Evolutionary conservation across 192 early-diverging fungal species (phyloP).

Genomic region (Umbelopsis ramanniana): DNA sequence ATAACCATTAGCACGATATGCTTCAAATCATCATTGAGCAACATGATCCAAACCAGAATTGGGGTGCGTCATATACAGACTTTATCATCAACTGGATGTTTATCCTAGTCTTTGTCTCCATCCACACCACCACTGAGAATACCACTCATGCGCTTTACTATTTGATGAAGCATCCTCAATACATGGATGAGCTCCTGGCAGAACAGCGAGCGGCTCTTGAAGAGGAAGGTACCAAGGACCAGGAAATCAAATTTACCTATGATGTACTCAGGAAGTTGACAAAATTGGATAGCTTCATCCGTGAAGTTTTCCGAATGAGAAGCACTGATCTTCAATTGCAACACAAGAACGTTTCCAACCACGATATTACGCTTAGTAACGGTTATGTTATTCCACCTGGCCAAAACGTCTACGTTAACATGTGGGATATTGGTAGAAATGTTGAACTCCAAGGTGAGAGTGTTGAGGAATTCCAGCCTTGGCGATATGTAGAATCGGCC

Average conservation of each 20-base stretch:
- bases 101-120: slow-evolving; percentile 25
- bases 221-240: slow-evolving; percentile 22
- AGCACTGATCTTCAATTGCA: slow-evolving; percentile 21
- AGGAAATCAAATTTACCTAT: slow-evolving; percentile 20
- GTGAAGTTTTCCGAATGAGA: slow-evolving; percentile 33
- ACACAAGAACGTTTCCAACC: slow-evolving; percentile 28
- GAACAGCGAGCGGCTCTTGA: slow-evolving; percentile 31
- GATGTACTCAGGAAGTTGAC: slow-evolving; percentile 30
- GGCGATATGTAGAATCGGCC: slow-evolving; percentile 37
- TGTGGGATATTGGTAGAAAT: slow-evolving; percentile 25
- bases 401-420: slow-evolving; percentile 36
- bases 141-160: slow-evolving; percentile 16
- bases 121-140: slow-evolving; percentile 33
- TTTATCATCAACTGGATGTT: slow-evolving; percentile 22
- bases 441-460: slow-evolving; percentile 29
- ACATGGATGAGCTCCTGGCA: slow-evolving; percentile 24
- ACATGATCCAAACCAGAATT: not conserved
- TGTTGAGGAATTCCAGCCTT: slow-evolving; percentile 38
- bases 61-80: not conserved
- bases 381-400: slow-evolving; percentile 39
- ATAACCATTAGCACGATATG: slow-evolving; percentile 17
- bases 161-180: slow-evolving; percentile 22
- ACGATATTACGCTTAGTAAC: slow-evolving; percentile 37
- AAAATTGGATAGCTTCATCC: slow-evolving; percentile 34
- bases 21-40: slow-evolving; percentile 30